A percentile compares a stretch with the other conserved stretches of the same genome.
Conservation (phyloP, 495 filamentous ascomycete species). For the Chaetomium cochliodes region DNA sequence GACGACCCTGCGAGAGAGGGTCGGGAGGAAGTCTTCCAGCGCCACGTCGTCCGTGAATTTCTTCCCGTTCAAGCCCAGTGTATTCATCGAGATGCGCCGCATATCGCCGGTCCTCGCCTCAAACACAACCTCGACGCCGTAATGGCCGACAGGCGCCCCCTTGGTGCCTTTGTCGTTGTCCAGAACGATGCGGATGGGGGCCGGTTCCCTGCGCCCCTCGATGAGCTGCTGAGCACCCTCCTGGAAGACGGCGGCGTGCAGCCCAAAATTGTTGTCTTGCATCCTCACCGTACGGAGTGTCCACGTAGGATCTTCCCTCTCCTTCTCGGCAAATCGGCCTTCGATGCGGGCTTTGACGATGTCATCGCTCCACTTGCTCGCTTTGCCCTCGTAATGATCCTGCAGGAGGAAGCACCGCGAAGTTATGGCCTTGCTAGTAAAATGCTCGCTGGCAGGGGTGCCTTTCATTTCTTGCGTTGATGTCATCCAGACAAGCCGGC, state of each 20-base stretch:
- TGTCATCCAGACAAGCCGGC: conserved; percentile 69
- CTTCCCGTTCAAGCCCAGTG: conserved; percentile 61
- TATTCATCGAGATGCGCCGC: conserved; percentile 52
- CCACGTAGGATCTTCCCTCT: conserved; percentile 79
- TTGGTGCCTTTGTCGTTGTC: conserved; percentile 60
- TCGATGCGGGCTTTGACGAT: conserved; percentile 83
- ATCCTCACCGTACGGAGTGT: conserved; percentile 65
- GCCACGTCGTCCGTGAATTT: conserved; percentile 66
- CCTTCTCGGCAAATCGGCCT: conserved; percentile 71
- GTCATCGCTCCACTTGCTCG: conserved; percentile 76
- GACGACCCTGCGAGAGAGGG: conserved; percentile 54
- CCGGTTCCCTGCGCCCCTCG: conserved; percentile 57
- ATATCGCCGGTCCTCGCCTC: conserved; percentile 48
- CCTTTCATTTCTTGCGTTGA: conserved; percentile 58
- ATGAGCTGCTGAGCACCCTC: conserved; percentile 54
- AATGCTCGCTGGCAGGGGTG: conserved; percentile 45
- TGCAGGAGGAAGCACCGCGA: conserved; percentile 64
- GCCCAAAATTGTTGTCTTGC: conserved; percentile 57
- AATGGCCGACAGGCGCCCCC: conserved; percentile 60
- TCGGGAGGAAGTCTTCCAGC: conserved; percentile 63
- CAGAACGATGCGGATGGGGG: conserved; percentile 59
- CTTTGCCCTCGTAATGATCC: conserved; percentile 77
- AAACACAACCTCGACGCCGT: conserved; percentile 65
- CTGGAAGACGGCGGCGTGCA: conserved; percentile 77
- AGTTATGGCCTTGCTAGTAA: conserved; percentile 50